Percentiles rank a stretch among this genome's conserved stretches.
Evolutionary conservation across 2,329 filamentous ascomycete genomes (phyloP).

Genomic region (Zopfia rhizophila): DNA sequence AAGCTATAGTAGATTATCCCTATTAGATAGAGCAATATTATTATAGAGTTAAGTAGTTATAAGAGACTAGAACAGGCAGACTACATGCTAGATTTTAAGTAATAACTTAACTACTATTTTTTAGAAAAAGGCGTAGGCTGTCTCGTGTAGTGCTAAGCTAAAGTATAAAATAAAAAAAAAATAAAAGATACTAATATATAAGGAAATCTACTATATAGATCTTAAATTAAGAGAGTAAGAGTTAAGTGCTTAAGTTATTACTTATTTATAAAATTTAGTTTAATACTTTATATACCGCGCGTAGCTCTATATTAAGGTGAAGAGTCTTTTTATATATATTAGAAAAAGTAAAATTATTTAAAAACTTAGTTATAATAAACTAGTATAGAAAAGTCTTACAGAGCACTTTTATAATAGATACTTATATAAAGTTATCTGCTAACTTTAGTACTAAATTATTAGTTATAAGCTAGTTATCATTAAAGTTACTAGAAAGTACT

Average conservation of each 20-base stretch:
- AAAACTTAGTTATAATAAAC: constrained; percentile 46
- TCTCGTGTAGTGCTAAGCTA: constrained; percentile 27
- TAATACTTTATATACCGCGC: constrained; percentile 31
- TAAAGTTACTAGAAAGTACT: constrained; percentile 50
- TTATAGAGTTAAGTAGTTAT: neutral
- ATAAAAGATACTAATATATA: constrained; percentile 38
- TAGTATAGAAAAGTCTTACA: constrained; percentile 50
- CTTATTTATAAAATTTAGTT: constrained; percentile 27
- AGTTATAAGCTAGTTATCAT: constrained; percentile 52
- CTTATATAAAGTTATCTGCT: constrained; percentile 43
- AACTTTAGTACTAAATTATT: constrained; percentile 39
- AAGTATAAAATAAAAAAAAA: constrained; percentile 40
- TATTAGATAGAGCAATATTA: constrained; percentile 4
- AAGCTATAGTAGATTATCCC: constrained; percentile 29
- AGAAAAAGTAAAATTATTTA: constrained; percentile 35
- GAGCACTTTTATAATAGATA: constrained; percentile 49
- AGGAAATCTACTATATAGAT: constrained; percentile 36
- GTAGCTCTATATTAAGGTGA: constrained; percentile 31
- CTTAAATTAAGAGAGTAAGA: constrained; percentile 21
- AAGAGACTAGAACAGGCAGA: constrained; percentile 7
- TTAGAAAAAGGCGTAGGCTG: constrained; percentile 38
- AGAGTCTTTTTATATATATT: constrained; percentile 42
- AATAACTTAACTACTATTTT: constrained; percentile 38
- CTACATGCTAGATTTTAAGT: constrained; percentile 38
- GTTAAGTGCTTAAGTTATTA: neutral